These are phyloP conservation scores for Suillus plorans DNA, from an alignment of 768 basidiomycete genomes.

Conservation along the genomic window DNA sequence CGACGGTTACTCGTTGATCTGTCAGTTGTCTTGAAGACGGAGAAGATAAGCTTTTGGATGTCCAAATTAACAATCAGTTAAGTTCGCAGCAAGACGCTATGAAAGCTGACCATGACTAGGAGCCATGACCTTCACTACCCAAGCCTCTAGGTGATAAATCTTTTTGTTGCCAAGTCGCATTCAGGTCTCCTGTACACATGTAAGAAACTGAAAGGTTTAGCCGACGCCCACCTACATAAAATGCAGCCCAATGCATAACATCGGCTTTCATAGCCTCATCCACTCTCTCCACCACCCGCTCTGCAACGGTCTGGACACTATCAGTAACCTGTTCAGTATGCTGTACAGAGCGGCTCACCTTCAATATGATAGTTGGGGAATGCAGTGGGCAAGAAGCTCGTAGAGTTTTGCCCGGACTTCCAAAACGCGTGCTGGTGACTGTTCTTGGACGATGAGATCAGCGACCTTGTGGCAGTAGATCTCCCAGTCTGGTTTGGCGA, in stretches of 20 bases:
- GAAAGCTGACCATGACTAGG: constrained; percentile 24
- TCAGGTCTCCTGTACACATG: constrained; percentile 74
- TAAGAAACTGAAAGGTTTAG: background rate
- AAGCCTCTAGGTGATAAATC: constrained; percentile 97
- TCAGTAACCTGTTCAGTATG: constrained; percentile 5
- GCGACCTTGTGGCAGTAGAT: constrained; percentile 92
- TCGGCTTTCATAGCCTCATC: constrained; percentile 91
- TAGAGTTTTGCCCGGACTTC: constrained; percentile 93
- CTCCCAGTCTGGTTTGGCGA: constrained; percentile 99
- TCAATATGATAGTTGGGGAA: constrained; percentile 91
- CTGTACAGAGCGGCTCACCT: constrained; percentile 49
- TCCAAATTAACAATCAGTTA: background rate
- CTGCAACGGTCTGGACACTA: constrained; percentile 76
- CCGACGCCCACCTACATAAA: constrained; percentile 64
- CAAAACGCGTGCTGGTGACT: constrained; percentile 86
- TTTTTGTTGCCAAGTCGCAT: constrained; percentile 93
- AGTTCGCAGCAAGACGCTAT: constrained; percentile 11
- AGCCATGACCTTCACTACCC: constrained; percentile 94
- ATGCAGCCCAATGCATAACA: constrained; percentile 97
- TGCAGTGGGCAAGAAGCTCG: constrained; percentile 94
- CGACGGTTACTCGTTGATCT: constrained; percentile 94
- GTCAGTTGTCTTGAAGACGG: constrained; percentile 99
- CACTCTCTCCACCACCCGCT: constrained; percentile 80
- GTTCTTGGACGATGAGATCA: constrained; percentile 86
- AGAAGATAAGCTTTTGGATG: constrained; percentile 77